Evolutionary conservation across 768 basidiomycete genomes (phyloP).

Genomic region (Psilocybe sp.): DNA sequence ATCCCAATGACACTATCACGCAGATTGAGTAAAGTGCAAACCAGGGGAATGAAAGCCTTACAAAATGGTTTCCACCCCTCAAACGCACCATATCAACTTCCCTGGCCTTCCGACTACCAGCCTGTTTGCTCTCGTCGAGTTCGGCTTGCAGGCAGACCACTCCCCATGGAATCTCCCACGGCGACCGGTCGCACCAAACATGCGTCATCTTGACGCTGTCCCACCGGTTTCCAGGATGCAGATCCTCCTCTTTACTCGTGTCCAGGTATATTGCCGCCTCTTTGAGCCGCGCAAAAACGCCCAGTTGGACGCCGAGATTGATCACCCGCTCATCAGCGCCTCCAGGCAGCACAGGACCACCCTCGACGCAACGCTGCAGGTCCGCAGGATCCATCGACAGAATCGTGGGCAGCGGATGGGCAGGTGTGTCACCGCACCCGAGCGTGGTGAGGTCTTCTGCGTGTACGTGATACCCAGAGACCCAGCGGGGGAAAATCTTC

Average conservation of each 20-base stretch:
- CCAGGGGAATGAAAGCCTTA: not conserved
- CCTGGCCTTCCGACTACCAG: not conserved
- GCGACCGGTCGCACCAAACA: slow-evolving; percentile 4
- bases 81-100: slow-evolving; percentile 2
- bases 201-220: slow-evolving; percentile 1
- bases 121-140: slow-evolving; percentile 1
- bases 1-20: slow-evolving; percentile 6
- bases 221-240: not conserved
- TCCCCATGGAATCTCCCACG: slow-evolving; percentile 4
- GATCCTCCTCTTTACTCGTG: too few relatives aligned
- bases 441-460: not conserved
- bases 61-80: slow-evolving; percentile 5
- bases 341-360: slow-evolving; percentile 1
- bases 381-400: slow-evolving; percentile 4
- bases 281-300: not conserved
- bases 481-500: slow-evolving; percentile 4
- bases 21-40: not conserved
- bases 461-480: slow-evolving; percentile 4
- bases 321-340: slow-evolving; percentile 5
- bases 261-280: slow-evolving; percentile 1
- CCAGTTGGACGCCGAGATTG: not conserved
- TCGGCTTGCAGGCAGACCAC: slow-evolving; percentile 1
- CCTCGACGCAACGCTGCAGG: not conserved
- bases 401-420: slow-evolving; percentile 2
- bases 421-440: not conserved